Base-by-base conservation (phyloP, 768 basidiomycete species). In the Fibroporia radiculosa region DNA sequence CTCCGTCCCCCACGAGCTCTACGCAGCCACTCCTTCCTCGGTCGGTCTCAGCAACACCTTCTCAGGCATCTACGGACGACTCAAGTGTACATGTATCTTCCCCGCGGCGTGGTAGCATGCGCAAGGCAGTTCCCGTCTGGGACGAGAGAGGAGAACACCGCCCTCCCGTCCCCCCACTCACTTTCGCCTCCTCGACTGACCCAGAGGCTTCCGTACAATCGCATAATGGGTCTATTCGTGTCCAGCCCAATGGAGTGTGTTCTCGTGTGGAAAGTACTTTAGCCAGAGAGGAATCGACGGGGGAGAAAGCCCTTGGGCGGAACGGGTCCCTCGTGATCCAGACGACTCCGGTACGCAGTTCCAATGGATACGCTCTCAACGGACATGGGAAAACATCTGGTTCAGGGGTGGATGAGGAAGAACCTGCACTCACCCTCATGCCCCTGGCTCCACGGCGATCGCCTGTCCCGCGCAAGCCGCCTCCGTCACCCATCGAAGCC, bases 41-140 rank as follows among this genome's bases (percentile, higher is more conserved):
- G 28, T 11, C 32, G 42, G 4, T 49, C 53, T 12, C 53, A 47
- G 38, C 32, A 7, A 44, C 53, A 18, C 40, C 52, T 10, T 42
- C 46, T 11, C 44, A 51, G 39, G 18, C 52, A 5, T 22, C 45
- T 8, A 8, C 28, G 24, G 37, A 49, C 11, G 36, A 33, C 4
- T 26, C 13, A 4, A 10, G 19, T n/a, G 27, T 20, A 23, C 44
- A 7, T 24, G 6, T 26, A n/a, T 16, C 23, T 16, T 39, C 51
- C 25, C 46, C 44, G n/a, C 44, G 38, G 5, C 51, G 50, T n/a
- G 47, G 55, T n/a, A 57, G 54, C 35, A 32, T 47, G 11, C 55
- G 59, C 40, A 61, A 57, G 47, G 57, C 56, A 8, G 57, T 58
- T 1, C 57, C 57, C 2, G 12, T 43, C 6, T 52, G 50, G 42